These are phyloP conservation scores for Trichoderma breve DNA, from an alignment of 2,329 filamentous ascomycete species.

Conservation along the genomic window DNA sequence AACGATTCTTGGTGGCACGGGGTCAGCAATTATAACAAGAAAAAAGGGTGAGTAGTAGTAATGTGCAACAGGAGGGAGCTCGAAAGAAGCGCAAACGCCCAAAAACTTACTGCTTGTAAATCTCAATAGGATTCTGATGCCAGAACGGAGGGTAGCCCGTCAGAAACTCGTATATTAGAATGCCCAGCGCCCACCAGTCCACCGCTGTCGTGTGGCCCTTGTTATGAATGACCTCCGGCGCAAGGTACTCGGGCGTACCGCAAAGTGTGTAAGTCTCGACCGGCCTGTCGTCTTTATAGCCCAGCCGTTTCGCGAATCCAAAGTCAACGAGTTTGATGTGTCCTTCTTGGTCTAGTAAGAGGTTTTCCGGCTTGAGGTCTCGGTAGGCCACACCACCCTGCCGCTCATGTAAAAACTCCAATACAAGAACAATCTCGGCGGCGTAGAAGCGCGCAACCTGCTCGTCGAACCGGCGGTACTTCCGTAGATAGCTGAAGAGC, in stretches of 20 bases:
- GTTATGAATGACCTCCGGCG: conserved; percentile 80
- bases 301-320: conserved; percentile 78
- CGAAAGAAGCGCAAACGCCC: not conserved
- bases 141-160: conserved; percentile 85
- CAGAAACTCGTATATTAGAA: conserved; percentile 80
- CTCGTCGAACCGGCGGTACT: conserved; percentile 76
- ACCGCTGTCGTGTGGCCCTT: conserved; percentile 74
- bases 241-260: conserved; percentile 80
- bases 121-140: conserved; percentile 83
- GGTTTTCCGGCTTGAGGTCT: conserved; percentile 80
- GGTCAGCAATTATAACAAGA: not conserved
- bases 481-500: conserved; percentile 78
- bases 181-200: conserved; percentile 86
- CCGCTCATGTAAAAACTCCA: conserved; percentile 77
- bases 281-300: conserved; percentile 48
- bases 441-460: conserved; percentile 76
- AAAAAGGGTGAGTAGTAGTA: not conserved
- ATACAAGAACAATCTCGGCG: conserved; percentile 77
- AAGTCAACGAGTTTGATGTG: conserved; percentile 84
- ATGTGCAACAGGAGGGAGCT: not conserved
- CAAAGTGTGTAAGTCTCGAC: conserved; percentile 79
- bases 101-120: conserved; percentile 68
- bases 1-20: conserved; percentile 62
- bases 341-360: conserved; percentile 72
- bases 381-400: conserved; percentile 77